phyloP scores from a whole-genome alignment of 1,284 basidiomycete species.

The Clitocybe nebularis region DNA sequence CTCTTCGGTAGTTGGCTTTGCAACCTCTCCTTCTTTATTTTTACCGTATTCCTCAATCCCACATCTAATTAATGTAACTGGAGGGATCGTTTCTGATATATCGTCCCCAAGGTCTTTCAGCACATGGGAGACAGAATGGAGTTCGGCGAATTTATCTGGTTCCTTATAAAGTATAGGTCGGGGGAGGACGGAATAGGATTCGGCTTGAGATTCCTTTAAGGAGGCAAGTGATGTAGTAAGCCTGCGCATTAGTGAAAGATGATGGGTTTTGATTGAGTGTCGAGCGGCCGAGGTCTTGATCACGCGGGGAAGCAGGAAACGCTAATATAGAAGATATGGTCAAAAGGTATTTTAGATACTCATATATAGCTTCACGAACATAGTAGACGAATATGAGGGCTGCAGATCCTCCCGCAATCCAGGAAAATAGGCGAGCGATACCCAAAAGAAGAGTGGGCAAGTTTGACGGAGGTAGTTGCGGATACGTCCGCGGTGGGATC shows the following conservation, averaged over 20 bases:
- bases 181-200: slow-evolving; percentile 54
- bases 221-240: slow-evolving; percentile 49
- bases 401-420: slow-evolving; percentile 63
- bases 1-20: slow-evolving; percentile 49
- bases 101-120: slow-evolving; percentile 26
- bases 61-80: slow-evolving; percentile 57
- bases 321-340: too few relatives aligned
- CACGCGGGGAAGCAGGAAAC: slow-evolving; percentile 64
- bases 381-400: slow-evolving; percentile 58
- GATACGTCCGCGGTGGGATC: slow-evolving; percentile 70
- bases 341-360: too few relatives aligned
- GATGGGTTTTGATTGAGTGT: slow-evolving; percentile 54
- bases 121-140: slow-evolving; percentile 46
- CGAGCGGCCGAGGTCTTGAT: slow-evolving; percentile 55
- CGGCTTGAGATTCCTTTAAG: slow-evolving; percentile 49
- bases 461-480: slow-evolving; percentile 64
- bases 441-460: slow-evolving; percentile 63
- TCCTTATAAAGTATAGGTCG: slow-evolving; percentile 47
- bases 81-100: slow-evolving; percentile 36
- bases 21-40: slow-evolving; percentile 30
- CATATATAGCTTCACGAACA: slow-evolving; percentile 38
- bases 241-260: slow-evolving; percentile 47
- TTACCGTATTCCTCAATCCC: slow-evolving; percentile 47
- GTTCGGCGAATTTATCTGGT: slow-evolving; percentile 38
- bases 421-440: slow-evolving; percentile 56